Percentiles rank a stretch among this genome's conserved stretches.
These are phyloP conservation scores for Dioscorea cayenensis DNA, from an alignment of 116 monocot genomes.

Conservation along the genomic window DNA sequence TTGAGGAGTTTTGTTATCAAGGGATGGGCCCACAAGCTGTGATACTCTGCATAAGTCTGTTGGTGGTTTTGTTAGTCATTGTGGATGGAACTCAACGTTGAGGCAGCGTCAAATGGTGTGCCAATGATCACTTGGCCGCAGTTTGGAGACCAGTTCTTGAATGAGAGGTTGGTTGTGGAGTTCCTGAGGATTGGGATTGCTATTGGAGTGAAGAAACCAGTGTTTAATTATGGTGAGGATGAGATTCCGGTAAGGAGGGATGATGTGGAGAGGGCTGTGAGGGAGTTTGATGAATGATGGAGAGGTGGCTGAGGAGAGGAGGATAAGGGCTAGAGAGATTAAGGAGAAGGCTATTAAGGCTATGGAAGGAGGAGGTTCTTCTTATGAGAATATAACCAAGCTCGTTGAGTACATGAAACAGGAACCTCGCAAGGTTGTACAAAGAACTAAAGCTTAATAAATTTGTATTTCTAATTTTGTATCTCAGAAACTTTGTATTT, in stretches of 20 bases:
- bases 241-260: not conserved
- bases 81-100: conserved; percentile 37
- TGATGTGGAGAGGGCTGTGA: not conserved
- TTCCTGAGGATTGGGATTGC: not conserved
- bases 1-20: conserved; percentile 1
- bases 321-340: not conserved
- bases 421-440: not conserved
- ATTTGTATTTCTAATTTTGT: too few species aligned
- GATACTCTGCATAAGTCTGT: not conserved
- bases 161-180: conserved; percentile 2
- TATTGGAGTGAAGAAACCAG: not conserved
- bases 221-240: not conserved
- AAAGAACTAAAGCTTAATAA: too few species aligned
- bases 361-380: conserved; percentile 11
- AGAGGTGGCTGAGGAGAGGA: conserved; percentile 3
- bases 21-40: conserved; percentile 2
- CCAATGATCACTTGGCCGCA: conserved; percentile 2
- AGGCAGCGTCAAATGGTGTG: conserved; percentile 1
- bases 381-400: not conserved
- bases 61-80: conserved; percentile 23
- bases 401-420: not conserved
- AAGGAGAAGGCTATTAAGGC: not conserved
- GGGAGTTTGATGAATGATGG: conserved; percentile 4
- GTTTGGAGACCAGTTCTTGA: conserved; percentile 1
- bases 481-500: too few species aligned